Evolutionary conservation across 139 green algal genomes (phyloP), one percentile per base, ranked within the genome.

Genomic region (Eudorina sp.): DNA sequence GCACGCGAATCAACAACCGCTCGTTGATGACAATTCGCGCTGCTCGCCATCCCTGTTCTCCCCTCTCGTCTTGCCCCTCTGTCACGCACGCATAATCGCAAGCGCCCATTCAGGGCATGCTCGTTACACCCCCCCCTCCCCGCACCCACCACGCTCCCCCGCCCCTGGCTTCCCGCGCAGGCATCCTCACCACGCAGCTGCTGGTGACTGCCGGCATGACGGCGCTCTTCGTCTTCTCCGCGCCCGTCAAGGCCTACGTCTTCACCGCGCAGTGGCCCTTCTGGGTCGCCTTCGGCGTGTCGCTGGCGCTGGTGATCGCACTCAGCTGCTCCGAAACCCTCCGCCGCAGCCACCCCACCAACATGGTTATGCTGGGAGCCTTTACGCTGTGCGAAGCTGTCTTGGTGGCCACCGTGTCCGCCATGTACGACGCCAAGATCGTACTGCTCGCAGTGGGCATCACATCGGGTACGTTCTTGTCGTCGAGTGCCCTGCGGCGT

Each of bases 301-400:
- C 78, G 16, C 23, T 85, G 16, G 58, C 27, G 7, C 45, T 90
- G 1, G 64, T 88, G 25, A 13, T 88, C 3, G 82, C 66, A 16
- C 82, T 88, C 4, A 19, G 31, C 46, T 70, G 21, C 36, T 58
- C 34, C 45, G 82, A 88, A 51, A n/a, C 38, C 16, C 82, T 88
- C 11, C 79, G 89, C 34, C 68, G 89, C 16, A 53, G 46, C 43
- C 89, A 92, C 77, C 89, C 89, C 36, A 25, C 14, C 8, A 92
- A 92, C 70, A 55, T 92, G 16, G 41, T 92, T 4, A 27, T 82
- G n/a, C 84, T 92, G n/a, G 84, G 60, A 23, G 43, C 48, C 43
- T 92, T 92, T 84, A 92, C 89, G n/a, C 36, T 74, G 41, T 88
- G 77, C 46, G 89, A 92, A 46, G 70, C 89, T 9, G 55, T 92